phyloP scores from a whole-genome alignment of 805 yeast genomes.

The Candida schatavii region DNA sequence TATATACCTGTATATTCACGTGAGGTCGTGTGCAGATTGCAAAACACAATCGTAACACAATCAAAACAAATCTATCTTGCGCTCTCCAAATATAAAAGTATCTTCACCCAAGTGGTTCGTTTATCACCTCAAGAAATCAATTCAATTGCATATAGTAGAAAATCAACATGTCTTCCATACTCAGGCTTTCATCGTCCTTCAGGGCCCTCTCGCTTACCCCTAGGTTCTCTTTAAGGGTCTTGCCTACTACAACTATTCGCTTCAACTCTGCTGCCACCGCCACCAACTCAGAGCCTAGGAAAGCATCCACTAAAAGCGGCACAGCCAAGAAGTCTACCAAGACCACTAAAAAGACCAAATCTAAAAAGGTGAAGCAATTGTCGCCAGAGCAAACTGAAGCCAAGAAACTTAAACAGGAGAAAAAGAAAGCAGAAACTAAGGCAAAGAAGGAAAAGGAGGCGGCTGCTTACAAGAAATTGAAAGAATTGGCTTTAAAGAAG shows the following conservation, averaged over 20 bases:
- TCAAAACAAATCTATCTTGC: constrained; percentile 1
- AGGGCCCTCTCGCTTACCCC: not conserved
- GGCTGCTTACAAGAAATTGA: constrained; percentile 8
- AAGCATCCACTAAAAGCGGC: constrained; percentile 1
- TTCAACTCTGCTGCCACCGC: not conserved
- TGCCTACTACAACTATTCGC: constrained; percentile 1
- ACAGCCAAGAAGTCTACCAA: constrained; percentile 8
- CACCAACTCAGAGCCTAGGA: not conserved
- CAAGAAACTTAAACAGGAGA: constrained; percentile 2
- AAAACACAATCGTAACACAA: not conserved
- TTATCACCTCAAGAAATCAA: too few relatives aligned
- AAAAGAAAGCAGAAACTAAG: constrained; percentile 10
- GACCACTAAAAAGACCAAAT: constrained; percentile 12
- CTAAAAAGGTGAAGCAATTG: constrained; percentile 5
- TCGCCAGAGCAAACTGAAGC: constrained; percentile 9
- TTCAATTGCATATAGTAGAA: too few relatives aligned
- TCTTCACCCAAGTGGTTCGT: too few relatives aligned
- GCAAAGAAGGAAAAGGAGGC: constrained; percentile 11
- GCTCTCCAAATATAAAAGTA: not conserved
- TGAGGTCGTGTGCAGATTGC: too few relatives aligned
- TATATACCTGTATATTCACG: too few relatives aligned
- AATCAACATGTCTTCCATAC: not conserved
- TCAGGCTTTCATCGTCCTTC: not conserved
- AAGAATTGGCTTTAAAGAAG: constrained; percentile 5
- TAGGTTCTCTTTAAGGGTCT: constrained; percentile 1